phyloP scores from a whole-genome alignment of 2,329 filamentous ascomycete species.

The Penicillium sp. region DNA sequence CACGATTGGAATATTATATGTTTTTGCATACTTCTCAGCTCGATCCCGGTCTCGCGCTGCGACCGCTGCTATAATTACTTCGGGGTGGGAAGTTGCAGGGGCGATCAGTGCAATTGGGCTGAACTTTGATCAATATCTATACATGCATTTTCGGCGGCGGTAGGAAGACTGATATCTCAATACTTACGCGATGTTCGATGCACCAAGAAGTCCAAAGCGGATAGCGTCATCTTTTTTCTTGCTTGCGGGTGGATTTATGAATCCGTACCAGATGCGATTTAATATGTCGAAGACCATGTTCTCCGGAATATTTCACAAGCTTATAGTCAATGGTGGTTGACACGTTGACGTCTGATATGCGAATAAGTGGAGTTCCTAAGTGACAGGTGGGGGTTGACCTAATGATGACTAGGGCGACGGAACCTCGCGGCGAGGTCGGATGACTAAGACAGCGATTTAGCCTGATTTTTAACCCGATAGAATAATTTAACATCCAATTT shows the following conservation, averaged over 20 bases:
- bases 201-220: slow-evolving; percentile 21
- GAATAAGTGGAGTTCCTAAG: neutral
- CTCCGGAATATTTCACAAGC: neutral
- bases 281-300: slow-evolving; percentile 1
- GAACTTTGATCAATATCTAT: neutral
- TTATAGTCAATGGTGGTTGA: neutral
- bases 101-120: slow-evolving; percentile 33
- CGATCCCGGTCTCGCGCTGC: slow-evolving; percentile 52
- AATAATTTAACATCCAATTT: too few relatives aligned
- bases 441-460: too few relatives aligned
- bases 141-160: neutral
- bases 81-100: slow-evolving; percentile 54
- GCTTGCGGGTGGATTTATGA: slow-evolving; percentile 2
- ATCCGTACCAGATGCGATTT: slow-evolving; percentile 1
- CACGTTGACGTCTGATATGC: neutral
- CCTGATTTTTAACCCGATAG: too few relatives aligned
- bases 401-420: too few relatives aligned
- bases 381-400: too few relatives aligned
- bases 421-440: too few relatives aligned
- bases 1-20: slow-evolving; percentile 53
- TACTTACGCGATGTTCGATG: slow-evolving; percentile 21
- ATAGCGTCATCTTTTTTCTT: slow-evolving; percentile 17
- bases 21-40: slow-evolving; percentile 53
- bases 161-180: neutral
- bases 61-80: slow-evolving; percentile 54